These are phyloP conservation scores for Hymenoscyphus infarciens DNA, from an alignment of 2,329 filamentous ascomycete species.

Conservation along the genomic window DNA sequence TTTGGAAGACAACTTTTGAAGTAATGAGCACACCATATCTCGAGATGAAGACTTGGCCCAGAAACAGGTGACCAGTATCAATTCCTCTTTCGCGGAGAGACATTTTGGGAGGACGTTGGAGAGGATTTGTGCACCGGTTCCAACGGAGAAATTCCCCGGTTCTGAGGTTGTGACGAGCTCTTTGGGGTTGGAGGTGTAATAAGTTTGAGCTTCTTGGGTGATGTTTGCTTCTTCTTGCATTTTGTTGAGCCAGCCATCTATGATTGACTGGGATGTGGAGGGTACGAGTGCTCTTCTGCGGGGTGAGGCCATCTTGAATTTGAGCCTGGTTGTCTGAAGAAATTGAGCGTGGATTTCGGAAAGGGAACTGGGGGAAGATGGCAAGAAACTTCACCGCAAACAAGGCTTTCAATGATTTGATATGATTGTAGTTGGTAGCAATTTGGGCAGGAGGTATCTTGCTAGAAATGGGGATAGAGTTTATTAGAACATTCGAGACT, in stretches of 20 bases:
- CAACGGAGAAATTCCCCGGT: conserved; percentile 49
- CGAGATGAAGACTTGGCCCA: conserved; percentile 67
- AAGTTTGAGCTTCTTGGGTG: conserved; percentile 37
- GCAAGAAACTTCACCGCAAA: background rate
- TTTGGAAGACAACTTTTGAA: conserved; percentile 56
- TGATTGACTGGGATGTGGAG: conserved; percentile 8
- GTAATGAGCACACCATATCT: conserved; percentile 51
- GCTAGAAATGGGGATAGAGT: too few relatives aligned
- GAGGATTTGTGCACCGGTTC: conserved; percentile 55
- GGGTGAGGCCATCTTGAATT: background rate
- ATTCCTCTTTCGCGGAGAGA: conserved; percentile 55
- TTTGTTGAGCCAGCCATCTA: conserved; percentile 20
- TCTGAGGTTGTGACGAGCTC: conserved; percentile 47
- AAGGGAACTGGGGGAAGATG: background rate
- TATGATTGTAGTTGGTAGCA: too few relatives aligned
- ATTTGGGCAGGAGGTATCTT: too few relatives aligned
- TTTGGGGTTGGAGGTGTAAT: conserved; percentile 43
- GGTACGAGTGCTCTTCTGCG: conserved; percentile 2
- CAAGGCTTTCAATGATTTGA: too few relatives aligned
- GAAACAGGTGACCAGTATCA: conserved; percentile 79
- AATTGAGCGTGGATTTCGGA: too few relatives aligned
- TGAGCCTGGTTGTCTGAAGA: background rate
- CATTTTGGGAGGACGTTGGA: conserved; percentile 59
- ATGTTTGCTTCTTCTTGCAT: conserved; percentile 13
- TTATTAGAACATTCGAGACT: too few relatives aligned